These are phyloP conservation scores for Triangularia setosa DNA, from an alignment of 2,329 filamentous ascomycete genomes.

Conservation along the genomic window DNA sequence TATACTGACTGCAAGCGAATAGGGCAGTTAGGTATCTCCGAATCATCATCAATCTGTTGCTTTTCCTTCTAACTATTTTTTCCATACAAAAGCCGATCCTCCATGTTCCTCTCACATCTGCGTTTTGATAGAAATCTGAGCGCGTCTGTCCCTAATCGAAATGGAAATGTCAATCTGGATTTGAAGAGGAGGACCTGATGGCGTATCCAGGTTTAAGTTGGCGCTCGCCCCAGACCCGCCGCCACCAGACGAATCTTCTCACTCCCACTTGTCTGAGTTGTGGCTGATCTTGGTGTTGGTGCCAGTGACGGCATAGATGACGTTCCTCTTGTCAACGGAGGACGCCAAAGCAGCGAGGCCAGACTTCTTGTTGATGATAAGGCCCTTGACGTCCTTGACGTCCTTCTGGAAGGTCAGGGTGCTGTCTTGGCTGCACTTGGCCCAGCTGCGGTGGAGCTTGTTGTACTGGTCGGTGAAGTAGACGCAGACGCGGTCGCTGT, in stretches of 20 bases:
- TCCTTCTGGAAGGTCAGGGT: background rate
- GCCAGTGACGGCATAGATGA: background rate
- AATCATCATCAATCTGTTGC: too few relatives aligned
- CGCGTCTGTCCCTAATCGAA: background rate
- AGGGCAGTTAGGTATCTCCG: too few relatives aligned
- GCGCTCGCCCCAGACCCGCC: background rate
- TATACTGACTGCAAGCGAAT: too few relatives aligned
- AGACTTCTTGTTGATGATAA: background rate
- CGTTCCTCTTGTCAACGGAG: background rate
- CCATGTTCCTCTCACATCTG: background rate
- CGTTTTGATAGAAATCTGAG: background rate
- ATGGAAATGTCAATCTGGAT: background rate
- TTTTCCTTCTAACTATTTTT: background rate
- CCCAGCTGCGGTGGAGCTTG: background rate
- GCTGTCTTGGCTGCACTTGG: background rate
- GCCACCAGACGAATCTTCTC: background rate
- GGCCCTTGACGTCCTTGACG: background rate
- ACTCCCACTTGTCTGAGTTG: background rate
- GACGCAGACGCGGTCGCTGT: background rate
- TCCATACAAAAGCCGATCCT: background rate
- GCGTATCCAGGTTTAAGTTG: background rate
- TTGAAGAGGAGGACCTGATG: background rate
- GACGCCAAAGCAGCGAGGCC: background rate
- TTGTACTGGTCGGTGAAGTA: constrained; percentile 1
- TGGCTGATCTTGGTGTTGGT: background rate